Percentiles rank a stretch among this genome's conserved stretches.
Evolutionary conservation across 768 basidiomycete genomes (phyloP).

Genomic region (Tulasnella sp.): DNA sequence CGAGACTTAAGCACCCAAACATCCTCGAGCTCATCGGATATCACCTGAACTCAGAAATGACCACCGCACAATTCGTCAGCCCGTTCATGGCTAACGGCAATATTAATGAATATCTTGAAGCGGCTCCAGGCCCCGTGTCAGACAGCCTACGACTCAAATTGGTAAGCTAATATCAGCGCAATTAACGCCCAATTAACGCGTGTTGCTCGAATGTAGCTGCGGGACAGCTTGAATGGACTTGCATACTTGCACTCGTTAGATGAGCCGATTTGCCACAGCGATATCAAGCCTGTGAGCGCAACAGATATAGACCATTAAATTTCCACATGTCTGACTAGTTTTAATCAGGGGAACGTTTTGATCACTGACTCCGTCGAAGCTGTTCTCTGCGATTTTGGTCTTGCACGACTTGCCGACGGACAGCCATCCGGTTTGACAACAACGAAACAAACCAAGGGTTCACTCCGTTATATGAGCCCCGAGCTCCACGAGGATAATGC

Average conservation of each 20-base stretch:
- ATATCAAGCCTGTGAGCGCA: neutral
- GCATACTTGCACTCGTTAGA: neutral
- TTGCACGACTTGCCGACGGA: neutral
- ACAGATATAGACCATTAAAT: neutral
- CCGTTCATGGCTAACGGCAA: neutral
- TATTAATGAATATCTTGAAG: neutral
- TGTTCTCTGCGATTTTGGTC: conserved; percentile 21
- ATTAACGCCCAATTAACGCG: too few relatives aligned
- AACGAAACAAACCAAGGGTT: neutral
- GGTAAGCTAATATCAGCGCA: neutral
- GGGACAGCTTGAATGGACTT: neutral
- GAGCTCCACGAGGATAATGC: neutral
- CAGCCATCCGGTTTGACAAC: conserved; percentile 3
- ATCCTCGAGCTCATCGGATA: neutral
- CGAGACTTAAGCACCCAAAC: neutral
- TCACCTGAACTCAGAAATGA: neutral
- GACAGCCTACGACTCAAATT: neutral
- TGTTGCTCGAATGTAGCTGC: neutral
- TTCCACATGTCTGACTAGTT: neutral
- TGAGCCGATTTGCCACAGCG: neutral
- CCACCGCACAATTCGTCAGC: neutral
- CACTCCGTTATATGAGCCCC: conserved; percentile 7
- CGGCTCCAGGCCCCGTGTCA: neutral
- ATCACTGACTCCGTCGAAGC: neutral
- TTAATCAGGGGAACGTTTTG: neutral